Base-by-base conservation (phyloP, 1,139 yeast species). In the Kodamaea suecica region DNA sequence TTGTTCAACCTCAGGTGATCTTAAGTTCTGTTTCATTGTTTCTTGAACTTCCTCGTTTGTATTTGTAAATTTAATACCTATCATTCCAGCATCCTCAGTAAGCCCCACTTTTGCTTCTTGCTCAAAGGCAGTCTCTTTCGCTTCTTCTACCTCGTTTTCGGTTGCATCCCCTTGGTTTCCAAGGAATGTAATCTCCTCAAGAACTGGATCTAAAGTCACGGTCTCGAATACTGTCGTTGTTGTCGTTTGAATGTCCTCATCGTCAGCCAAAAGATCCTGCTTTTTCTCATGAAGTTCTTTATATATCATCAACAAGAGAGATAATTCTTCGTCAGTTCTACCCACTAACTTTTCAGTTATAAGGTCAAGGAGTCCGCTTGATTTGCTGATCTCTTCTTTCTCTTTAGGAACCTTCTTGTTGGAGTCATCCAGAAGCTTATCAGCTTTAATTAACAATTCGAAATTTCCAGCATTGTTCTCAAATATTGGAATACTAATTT, bases 401-500 rank as follows among this genome's bases (percentile, higher is more conserved):
- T 6, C 6, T 6, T 6, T 6, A 6, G 11, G 7, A 10, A 10
- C 11, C 5, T n/a, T n/a, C n/a, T n/a, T n/a, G n/a, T n/a, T n/a
- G n/a, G n/a, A n/a, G 15, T 12, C 27, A 8, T 8, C 27, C 12
- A 10, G 15, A 3, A 14, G 15, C 8, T 9, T 25, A 16, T 23
- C 24, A 16, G 23, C 31, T 17, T 28, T 11, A 20, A n/a, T 28
- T 12, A 28, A 28, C 10, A 14, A 5, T 28, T 28, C 31, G 11
- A 28, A 28, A 36, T 28, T 8, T 29, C 31, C 27, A 41, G 38
- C 26, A 8, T 28, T 11, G 7, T 28, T 8, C 3, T 28, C 23
- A 8, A 28, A 28, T 16, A 28, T 19, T 9, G 31, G 31, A 10
- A 17, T 8, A 10, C 7, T 8, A 8, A 41, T 29, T 4, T 38